Percentiles rank a stretch among this genome's conserved stretches.
phyloP scores from a whole-genome alignment of 306 rosid species.

The Gleditsia sinensis region DNA sequence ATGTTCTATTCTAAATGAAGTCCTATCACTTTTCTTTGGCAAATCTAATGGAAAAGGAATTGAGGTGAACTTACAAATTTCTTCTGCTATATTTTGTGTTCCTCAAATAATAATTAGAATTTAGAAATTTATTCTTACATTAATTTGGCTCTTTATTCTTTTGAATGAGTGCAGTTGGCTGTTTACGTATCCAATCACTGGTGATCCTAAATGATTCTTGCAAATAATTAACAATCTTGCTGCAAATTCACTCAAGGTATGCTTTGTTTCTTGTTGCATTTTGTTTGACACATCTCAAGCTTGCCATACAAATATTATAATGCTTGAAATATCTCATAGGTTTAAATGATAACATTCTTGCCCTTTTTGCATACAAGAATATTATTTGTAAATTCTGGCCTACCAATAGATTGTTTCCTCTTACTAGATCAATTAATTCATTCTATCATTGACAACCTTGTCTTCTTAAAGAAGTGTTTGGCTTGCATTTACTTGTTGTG shows the following conservation, averaged over 20 bases:
- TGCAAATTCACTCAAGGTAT: slow-evolving; percentile 63
- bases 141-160: slow-evolving; percentile 19
- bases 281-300: no score
- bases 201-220: slow-evolving; percentile 60
- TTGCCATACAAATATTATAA: no score
- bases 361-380: no score
- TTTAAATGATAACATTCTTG: no score
- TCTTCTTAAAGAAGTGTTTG: background rate
- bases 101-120: no score
- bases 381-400: background rate
- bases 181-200: slow-evolving; percentile 59
- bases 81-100: no score
- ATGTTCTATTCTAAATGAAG: slow-evolving; percentile 55
- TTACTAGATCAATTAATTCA: background rate
- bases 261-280: background rate
- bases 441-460: background rate
- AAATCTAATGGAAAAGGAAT: no score
- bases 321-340: no score
- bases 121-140: no score
- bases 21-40: slow-evolving; percentile 54
- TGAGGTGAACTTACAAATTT: no score
- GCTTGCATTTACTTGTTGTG: background rate
- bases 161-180: slow-evolving; percentile 53
- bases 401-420: background rate
- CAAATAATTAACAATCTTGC: slow-evolving; percentile 66